Evolutionary conservation across 139 green algal species (phyloP).

Genomic region (Chlamydomonas eustigma): DNA sequence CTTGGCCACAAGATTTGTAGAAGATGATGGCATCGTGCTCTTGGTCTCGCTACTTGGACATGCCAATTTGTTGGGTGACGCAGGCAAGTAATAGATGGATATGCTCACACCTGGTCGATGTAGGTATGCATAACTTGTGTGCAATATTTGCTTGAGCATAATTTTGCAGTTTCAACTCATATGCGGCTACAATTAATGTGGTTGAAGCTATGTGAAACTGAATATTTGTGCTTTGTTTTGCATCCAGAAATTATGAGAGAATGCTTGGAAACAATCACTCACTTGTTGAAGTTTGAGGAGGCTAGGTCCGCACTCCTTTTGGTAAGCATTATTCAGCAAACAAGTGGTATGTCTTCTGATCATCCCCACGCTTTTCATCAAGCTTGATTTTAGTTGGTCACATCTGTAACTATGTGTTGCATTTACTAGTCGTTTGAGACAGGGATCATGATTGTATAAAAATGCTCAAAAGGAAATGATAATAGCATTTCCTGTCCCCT

Average conservation of each 20-base stretch:
- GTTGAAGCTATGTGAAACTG: too few relatives aligned
- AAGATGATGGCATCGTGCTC: constrained; percentile 4
- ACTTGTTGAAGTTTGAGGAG: constrained; percentile 5
- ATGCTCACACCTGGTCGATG: background rate
- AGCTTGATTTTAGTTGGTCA: too few relatives aligned
- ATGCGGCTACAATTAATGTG: too few relatives aligned
- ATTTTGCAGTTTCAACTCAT: too few relatives aligned
- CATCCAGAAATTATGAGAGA: background rate
- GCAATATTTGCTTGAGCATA: background rate
- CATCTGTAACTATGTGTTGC: too few relatives aligned
- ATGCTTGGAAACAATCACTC: background rate
- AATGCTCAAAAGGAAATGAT: too few relatives aligned
- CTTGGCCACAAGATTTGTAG: background rate
- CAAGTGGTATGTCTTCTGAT: too few relatives aligned
- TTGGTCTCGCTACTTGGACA: constrained; percentile 6
- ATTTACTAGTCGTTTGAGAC: too few relatives aligned
- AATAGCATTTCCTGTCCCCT: too few relatives aligned
- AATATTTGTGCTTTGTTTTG: background rate
- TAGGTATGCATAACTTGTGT: background rate
- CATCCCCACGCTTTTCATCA: too few relatives aligned
- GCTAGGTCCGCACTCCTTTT: background rate
- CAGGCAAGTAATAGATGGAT: background rate
- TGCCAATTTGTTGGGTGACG: background rate
- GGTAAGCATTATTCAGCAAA: background rate
- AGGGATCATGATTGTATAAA: too few relatives aligned